Conservation (phyloP, 2,329 filamentous ascomycete genomes). For the Sarocladium strictum region DNA sequence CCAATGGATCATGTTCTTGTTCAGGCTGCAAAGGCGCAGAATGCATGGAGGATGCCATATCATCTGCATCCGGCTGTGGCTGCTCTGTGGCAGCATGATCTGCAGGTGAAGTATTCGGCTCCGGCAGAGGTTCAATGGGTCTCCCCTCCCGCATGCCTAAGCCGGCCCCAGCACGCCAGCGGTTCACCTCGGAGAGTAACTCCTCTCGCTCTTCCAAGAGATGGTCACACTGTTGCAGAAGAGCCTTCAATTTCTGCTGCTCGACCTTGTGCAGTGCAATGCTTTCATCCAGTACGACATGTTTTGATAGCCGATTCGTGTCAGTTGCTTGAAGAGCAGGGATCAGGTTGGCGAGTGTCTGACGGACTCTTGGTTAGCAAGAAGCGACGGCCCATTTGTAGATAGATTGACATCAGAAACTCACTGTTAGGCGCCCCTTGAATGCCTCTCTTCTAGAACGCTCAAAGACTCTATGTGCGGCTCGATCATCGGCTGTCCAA, state of each 20-base stretch:
- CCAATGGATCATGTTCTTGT: background rate
- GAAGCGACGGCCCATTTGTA: background rate
- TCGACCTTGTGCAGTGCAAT: conserved; percentile 24
- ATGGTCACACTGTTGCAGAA: conserved; percentile 14
- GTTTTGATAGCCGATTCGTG: conserved; percentile 31
- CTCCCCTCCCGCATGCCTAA: conserved; percentile 1
- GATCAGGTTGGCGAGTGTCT: conserved; percentile 30
- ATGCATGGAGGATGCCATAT: background rate
- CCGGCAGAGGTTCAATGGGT: background rate
- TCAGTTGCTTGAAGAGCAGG: conserved; percentile 27
- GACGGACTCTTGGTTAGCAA: background rate
- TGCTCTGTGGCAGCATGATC: background rate
- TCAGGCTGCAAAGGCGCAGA: background rate
- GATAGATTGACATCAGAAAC: conserved; percentile 7
- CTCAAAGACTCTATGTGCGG: conserved; percentile 33
- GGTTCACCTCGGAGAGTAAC: conserved; percentile 22
- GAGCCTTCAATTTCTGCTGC: conserved; percentile 15
- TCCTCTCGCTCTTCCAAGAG: conserved; percentile 22
- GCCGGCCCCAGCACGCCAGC: conserved; percentile 14
- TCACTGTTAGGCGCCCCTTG: conserved; percentile 29
- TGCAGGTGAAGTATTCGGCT: background rate
- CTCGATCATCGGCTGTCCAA: conserved; percentile 34
- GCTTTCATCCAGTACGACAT: conserved; percentile 31
- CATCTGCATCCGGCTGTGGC: background rate
- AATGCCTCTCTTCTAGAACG: conserved; percentile 35